Evolutionary conservation across 164 flowering plant genomes (phyloP).

Genomic region (Amborella trichopoda): DNA sequence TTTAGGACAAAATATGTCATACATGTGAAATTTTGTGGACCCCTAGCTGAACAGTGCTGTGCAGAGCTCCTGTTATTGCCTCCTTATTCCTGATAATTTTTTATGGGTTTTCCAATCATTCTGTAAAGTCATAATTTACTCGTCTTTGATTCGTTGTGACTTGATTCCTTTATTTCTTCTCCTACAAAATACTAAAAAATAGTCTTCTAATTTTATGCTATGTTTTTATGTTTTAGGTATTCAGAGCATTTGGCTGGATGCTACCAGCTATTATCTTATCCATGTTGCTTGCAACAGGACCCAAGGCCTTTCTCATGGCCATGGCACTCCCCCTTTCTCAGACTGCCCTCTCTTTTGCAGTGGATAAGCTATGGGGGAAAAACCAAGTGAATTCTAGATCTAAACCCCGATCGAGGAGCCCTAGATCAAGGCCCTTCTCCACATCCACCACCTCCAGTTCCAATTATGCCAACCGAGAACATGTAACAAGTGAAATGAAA

Average conservation of each 20-base stretch:
- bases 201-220: too few relatives aligned
- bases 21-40: too few relatives aligned
- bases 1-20: too few relatives aligned
- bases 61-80: too few relatives aligned
- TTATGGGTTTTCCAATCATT: too few relatives aligned
- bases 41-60: too few relatives aligned
- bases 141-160: too few relatives aligned
- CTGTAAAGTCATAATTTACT: too few relatives aligned
- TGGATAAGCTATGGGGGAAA: slow-evolving; percentile 36
- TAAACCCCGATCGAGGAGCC: slow-evolving; percentile 15
- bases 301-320: slow-evolving; percentile 69
- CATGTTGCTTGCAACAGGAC: slow-evolving; percentile 42
- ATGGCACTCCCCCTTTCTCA: slow-evolving; percentile 52
- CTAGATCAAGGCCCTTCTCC: slow-evolving; percentile 21
- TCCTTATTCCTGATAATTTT: too few relatives aligned
- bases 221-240: too few relatives aligned
- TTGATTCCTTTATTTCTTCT: too few relatives aligned
- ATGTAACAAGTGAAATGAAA: slow-evolving; percentile 7
- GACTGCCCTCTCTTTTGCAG: slow-evolving; percentile 40
- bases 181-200: too few relatives aligned
- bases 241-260: slow-evolving; percentile 60
- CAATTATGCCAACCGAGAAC: slow-evolving; percentile 10
- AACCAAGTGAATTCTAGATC: slow-evolving; percentile 21
- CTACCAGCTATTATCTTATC: slow-evolving; percentile 55
- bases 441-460: slow-evolving; percentile 5